phyloP scores from a whole-genome alignment of 2,329 filamentous ascomycete genomes.

The Pseudogymnoascus destructans region DNA sequence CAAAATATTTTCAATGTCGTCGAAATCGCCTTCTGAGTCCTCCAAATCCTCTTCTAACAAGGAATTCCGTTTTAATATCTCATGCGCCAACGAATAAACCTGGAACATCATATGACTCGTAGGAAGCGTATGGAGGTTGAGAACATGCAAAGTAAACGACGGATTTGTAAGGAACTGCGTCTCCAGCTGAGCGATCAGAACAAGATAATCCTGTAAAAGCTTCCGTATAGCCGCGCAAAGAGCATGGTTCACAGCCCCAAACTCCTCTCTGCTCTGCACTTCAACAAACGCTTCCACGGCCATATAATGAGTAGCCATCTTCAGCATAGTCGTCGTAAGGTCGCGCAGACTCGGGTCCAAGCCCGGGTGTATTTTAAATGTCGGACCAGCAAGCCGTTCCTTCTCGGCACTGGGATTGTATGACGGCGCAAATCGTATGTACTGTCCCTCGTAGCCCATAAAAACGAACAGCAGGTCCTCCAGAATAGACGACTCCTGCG shows the following conservation, averaged over 20 bases:
- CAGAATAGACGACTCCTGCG: slow-evolving; percentile 74
- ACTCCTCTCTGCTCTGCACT: slow-evolving; percentile 83
- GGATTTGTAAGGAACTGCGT: slow-evolving; percentile 82
- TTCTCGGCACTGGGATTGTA: slow-evolving; percentile 81
- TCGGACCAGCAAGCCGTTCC: slow-evolving; percentile 70
- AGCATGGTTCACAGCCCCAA: slow-evolving; percentile 88
- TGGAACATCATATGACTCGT: slow-evolving; percentile 87
- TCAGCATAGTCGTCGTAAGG: slow-evolving; percentile 75
- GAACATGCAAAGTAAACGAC: slow-evolving; percentile 80
- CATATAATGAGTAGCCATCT: slow-evolving; percentile 86
- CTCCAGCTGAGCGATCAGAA: slow-evolving; percentile 86
- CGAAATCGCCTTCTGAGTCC: slow-evolving; percentile 47
- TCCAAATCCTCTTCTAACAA: slow-evolving; percentile 68
- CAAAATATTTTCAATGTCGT: slow-evolving; percentile 85
- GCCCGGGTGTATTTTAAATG: slow-evolving; percentile 66
- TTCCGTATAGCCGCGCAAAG: slow-evolving; percentile 90
- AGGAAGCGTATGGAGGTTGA: slow-evolving; percentile 82
- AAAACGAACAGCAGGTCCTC: slow-evolving; percentile 90
- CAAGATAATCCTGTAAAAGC: slow-evolving; percentile 81
- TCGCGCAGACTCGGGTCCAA: slow-evolving; percentile 87
- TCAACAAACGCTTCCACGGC: slow-evolving; percentile 89
- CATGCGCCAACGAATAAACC: slow-evolving; percentile 74
- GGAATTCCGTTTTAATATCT: slow-evolving; percentile 77
- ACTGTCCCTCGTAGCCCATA: slow-evolving; percentile 98
- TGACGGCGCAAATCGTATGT: slow-evolving; percentile 70